Evolutionary conservation across 305 asterid genomes (phyloP), one percentile per base, ranked within the genome.

Genomic region (Fraxinus dipetala): DNA sequence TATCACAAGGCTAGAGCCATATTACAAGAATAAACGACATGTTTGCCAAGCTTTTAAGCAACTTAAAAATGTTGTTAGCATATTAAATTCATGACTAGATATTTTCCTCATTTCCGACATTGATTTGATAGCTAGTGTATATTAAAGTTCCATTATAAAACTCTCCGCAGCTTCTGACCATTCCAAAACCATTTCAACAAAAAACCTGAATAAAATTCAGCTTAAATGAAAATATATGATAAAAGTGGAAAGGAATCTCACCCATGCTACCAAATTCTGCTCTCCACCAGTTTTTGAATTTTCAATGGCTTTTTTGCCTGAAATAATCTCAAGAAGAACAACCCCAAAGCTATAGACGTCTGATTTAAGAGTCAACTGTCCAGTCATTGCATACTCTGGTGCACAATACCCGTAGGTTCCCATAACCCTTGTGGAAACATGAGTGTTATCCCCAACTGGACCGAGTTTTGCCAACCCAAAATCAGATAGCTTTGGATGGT

Each of bases 301-400:
- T 76, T 93, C 97, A 22, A 94, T 90, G 0, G 98, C 98, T 83
- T 90, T 93, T 89, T 95, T 91, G 76, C 98, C 98, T 0, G 98
- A 91, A 31, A 94, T 92, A 82, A 94, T 91, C 87, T 93, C 98
- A 48, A 93, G 87, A 82, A 93, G 97, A 72, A 94, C 98, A 56
- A 94, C 97, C 0, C 98, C 98, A 24, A 94, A 93, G 85, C 98
- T 94, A 43, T 93, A 94, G 45, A 94, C 97, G 61, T 94, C 97
- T 1, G 97, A 94, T 83, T 94, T 94, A 72, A 92, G 87, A 28
- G 97, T 93, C 84, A 94, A 85, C 83, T 93, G 98, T 79, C 97
- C 98, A 0, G 98, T 93, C 97, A 91, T 93, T n/a, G 98, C 97
- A 81, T 94, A 94, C 85, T 94, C 98, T 1, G 98, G 98, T 5